Conservation (phyloP, 2,329 filamentous ascomycete genomes). For the Beauveria rudraprayagi region DNA sequence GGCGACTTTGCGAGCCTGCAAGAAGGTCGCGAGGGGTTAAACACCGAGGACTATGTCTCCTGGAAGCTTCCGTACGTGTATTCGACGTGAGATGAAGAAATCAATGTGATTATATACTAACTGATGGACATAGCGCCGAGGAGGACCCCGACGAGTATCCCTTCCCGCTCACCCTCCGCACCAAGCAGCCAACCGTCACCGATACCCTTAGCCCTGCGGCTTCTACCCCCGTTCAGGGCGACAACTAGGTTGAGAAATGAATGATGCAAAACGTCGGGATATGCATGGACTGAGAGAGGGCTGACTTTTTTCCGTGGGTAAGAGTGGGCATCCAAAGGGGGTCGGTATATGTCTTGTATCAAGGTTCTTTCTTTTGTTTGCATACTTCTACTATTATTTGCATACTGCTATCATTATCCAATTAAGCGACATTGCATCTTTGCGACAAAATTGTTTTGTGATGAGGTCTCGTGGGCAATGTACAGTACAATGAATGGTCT, state of each 20-base stretch:
- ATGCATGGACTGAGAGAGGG: not conserved
- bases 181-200: slow-evolving; percentile 35
- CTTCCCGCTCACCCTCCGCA: slow-evolving; percentile 50
- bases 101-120: not conserved
- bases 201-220: not conserved
- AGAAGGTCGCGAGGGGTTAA: slow-evolving; percentile 86
- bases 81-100: not conserved
- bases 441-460: no score
- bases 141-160: slow-evolving; percentile 75
- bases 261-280: not conserved
- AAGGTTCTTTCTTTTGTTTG: not conserved
- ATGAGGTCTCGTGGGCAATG: no score
- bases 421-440: slow-evolving; percentile 8
- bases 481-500: no score
- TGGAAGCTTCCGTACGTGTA: slow-evolving; percentile 92
- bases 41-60: slow-evolving; percentile 93
- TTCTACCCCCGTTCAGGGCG: not conserved
- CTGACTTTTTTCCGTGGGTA: not conserved
- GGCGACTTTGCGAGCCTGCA: slow-evolving; percentile 96
- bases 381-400: no score
- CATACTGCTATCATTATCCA: not conserved
- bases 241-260: not conserved
- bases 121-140: slow-evolving; percentile 57
- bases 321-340: not conserved
- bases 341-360: slow-evolving; percentile 6